These are phyloP conservation scores for Fusarium austroafricanum DNA, from an alignment of 2,329 filamentous ascomycete genomes.

Conservation along the genomic window DNA sequence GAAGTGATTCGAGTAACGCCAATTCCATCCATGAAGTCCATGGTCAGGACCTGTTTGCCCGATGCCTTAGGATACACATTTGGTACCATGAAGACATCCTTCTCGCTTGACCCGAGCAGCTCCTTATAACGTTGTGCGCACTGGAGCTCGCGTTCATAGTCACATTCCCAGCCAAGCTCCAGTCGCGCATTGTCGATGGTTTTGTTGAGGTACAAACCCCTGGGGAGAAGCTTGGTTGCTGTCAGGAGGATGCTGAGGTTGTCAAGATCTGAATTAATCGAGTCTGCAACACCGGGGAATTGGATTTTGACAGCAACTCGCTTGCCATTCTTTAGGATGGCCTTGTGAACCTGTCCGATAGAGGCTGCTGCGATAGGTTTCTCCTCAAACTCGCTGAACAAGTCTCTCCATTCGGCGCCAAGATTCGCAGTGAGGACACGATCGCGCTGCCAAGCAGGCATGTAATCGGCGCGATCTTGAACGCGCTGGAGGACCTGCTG, in stretches of 20 bases:
- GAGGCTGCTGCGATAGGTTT: slow-evolving; percentile 94
- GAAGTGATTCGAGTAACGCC: slow-evolving; percentile 83
- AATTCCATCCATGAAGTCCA: slow-evolving; percentile 88
- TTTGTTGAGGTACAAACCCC: slow-evolving; percentile 93
- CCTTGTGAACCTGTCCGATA: slow-evolving; percentile 95
- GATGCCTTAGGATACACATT: slow-evolving; percentile 81
- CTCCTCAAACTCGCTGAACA: slow-evolving; percentile 89
- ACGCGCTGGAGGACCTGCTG: slow-evolving; percentile 93
- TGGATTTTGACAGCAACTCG: slow-evolving; percentile 95
- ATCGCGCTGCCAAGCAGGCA: slow-evolving; percentile 93
- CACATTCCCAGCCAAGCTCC: slow-evolving; percentile 96
- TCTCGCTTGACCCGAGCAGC: slow-evolving; percentile 72
- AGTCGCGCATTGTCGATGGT: slow-evolving; percentile 95
- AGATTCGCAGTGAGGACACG: slow-evolving; percentile 83
- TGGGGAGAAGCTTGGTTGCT: slow-evolving; percentile 88
- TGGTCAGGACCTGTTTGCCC: slow-evolving; percentile 88
- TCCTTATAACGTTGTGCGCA: slow-evolving; percentile 81
- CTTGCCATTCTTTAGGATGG: slow-evolving; percentile 78
- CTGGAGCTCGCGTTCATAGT: slow-evolving; percentile 89
- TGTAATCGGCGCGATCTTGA: slow-evolving; percentile 96
- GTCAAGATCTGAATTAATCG: slow-evolving; percentile 95
- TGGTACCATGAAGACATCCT: slow-evolving; percentile 81
- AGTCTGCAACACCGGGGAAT: slow-evolving; percentile 94
- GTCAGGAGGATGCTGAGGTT: slow-evolving; percentile 92
- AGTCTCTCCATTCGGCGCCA: slow-evolving; percentile 83